Percentiles rank a stretch among this genome's conserved stretches.
These are phyloP conservation scores for Amaranthus tricolor DNA, from an alignment of 179 eudicot species.

Conservation along the genomic window DNA sequence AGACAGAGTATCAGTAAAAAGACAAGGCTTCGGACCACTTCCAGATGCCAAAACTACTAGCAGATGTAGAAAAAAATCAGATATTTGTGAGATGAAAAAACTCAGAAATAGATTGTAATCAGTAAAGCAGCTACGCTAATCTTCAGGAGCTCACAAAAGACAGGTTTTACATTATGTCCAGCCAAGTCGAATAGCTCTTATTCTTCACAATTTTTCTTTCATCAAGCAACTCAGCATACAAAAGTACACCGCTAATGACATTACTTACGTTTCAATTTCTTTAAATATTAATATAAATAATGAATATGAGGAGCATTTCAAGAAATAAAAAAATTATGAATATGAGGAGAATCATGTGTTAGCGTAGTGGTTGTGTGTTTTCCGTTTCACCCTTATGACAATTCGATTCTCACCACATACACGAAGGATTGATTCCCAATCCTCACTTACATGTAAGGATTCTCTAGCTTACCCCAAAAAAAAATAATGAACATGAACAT, in stretches of 20 bases:
- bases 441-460: too few relatives aligned
- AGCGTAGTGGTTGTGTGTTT: too few relatives aligned
- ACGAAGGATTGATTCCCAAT: too few relatives aligned
- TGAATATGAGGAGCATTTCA: too few relatives aligned
- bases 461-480: too few relatives aligned
- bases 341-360: too few relatives aligned
- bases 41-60: slow-evolving; percentile 1
- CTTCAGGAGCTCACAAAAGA: slow-evolving; percentile 5
- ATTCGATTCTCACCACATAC: too few relatives aligned
- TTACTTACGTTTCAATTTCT: background rate
- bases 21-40: slow-evolving; percentile 8
- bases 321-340: too few relatives aligned
- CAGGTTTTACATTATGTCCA: background rate
- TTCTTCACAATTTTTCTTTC: background rate
- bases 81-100: slow-evolving; percentile 1
- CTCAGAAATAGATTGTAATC: background rate
- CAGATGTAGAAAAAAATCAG: background rate
- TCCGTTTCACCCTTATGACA: too few relatives aligned
- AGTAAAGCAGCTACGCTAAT: background rate
- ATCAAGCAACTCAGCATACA: background rate
- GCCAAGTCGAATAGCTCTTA: background rate
- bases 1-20: slow-evolving; percentile 9
- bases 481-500: background rate
- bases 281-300: background rate
- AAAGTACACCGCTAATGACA: background rate